phyloP scores from a whole-genome alignment of 116 monocot species.

The Posidonia oceanica region DNA sequence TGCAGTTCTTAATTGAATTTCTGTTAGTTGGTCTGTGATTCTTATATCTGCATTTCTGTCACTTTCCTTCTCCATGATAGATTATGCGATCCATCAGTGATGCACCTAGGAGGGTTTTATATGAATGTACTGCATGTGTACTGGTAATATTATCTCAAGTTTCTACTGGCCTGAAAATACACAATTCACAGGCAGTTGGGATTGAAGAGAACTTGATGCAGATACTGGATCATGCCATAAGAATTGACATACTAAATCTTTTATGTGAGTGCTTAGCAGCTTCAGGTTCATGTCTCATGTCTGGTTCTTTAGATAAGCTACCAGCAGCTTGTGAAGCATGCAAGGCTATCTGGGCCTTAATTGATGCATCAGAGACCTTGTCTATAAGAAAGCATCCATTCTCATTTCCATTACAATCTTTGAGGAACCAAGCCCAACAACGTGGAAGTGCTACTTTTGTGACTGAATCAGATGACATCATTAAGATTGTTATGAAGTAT shows the following conservation, averaged over 20 bases:
- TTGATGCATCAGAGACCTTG: slow-evolving; percentile 61
- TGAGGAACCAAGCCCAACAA: slow-evolving; percentile 9
- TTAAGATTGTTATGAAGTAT: slow-evolving; percentile 36
- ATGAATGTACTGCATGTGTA: slow-evolving; percentile 84
- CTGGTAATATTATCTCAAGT: slow-evolving; percentile 67
- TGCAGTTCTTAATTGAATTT: not conserved
- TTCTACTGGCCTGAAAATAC: slow-evolving; percentile 41
- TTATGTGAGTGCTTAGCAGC: slow-evolving; percentile 44
- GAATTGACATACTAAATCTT: slow-evolving; percentile 39
- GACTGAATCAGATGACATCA: slow-evolving; percentile 26
- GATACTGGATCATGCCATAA: slow-evolving; percentile 50
- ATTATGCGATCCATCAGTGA: slow-evolving; percentile 34
- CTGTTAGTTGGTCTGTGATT: not conserved
- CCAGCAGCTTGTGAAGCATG: slow-evolving; percentile 97
- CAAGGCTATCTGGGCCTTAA: slow-evolving; percentile 78
- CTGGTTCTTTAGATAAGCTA: slow-evolving; percentile 71
- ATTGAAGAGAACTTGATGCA: slow-evolving; percentile 36
- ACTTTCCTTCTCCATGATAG: slow-evolving; percentile 21
- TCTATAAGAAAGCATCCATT: slow-evolving; percentile 18
- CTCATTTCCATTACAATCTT: slow-evolving; percentile 48
- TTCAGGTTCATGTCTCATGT: slow-evolving; percentile 59
- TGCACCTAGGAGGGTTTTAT: slow-evolving; percentile 60
- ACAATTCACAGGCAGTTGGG: slow-evolving; percentile 21
- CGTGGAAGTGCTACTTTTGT: slow-evolving; percentile 17
- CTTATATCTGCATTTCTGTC: not conserved